phyloP scores from a whole-genome alignment of 768 basidiomycete species.

The Rhizopogon vulgaris region DNA sequence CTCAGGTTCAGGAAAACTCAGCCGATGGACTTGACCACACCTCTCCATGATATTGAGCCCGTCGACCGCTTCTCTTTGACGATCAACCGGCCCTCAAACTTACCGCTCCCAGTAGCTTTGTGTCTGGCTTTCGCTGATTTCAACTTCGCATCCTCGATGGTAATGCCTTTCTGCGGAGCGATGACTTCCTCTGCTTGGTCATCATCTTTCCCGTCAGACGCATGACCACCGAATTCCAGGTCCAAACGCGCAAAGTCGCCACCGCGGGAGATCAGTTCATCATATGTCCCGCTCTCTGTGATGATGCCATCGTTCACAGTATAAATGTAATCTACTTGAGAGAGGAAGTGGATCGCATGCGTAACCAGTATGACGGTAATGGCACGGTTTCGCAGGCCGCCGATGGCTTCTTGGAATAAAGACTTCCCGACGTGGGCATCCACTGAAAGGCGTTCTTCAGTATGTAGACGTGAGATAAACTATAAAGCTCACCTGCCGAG shows the following conservation, averaged over 20 bases:
- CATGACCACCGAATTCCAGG: slow-evolving; percentile 54
- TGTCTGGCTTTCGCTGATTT: slow-evolving; percentile 30
- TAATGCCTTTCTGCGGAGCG: slow-evolving; percentile 5
- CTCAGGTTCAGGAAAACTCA: not conserved
- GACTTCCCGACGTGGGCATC: slow-evolving; percentile 72
- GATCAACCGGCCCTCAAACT: slow-evolving; percentile 61
- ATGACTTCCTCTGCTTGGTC: slow-evolving; percentile 19
- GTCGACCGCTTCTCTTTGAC: slow-evolving; percentile 58
- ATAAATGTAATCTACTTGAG: slow-evolving; percentile 46
- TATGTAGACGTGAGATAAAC: not conserved
- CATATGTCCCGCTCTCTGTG: slow-evolving; percentile 46
- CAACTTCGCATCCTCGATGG: slow-evolving; percentile 29
- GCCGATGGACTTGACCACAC: slow-evolving; percentile 23
- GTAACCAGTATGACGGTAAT: slow-evolving; percentile 52
- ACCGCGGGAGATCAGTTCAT: slow-evolving; percentile 39
- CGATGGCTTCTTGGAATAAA: slow-evolving; percentile 60
- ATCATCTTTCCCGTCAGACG: slow-evolving; percentile 26
- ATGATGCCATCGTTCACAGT: slow-evolving; percentile 38
- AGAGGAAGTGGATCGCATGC: slow-evolving; percentile 49
- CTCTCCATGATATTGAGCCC: slow-evolving; percentile 48
- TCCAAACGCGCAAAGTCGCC: slow-evolving; percentile 55
- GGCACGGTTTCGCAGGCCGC: slow-evolving; percentile 38
- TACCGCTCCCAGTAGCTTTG: slow-evolving; percentile 48
- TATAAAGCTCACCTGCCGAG: slow-evolving; percentile 41
- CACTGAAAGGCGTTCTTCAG: slow-evolving; percentile 29